Evolutionary conservation across 1,139 yeast genomes (phyloP).

Genomic region (Geotrichum carabidarum): DNA sequence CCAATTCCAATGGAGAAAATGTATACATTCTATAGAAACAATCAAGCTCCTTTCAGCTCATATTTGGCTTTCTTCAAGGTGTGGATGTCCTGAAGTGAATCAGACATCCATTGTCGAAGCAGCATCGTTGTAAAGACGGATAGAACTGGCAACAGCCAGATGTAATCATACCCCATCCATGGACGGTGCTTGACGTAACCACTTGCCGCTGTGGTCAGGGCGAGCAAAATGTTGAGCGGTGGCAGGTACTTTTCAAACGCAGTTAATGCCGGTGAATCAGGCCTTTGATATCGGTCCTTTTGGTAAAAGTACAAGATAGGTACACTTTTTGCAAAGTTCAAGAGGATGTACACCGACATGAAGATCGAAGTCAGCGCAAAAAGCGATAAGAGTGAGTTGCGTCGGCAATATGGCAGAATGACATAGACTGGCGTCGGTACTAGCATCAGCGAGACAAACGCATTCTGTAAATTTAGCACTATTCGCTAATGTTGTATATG

Average conservation of each 20-base stretch:
- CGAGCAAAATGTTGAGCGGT: conserved; percentile 24
- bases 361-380: conserved; percentile 30
- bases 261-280: conserved; percentile 18
- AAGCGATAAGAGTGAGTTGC: conserved; percentile 32
- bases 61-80: conserved; percentile 28
- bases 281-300: conserved; percentile 1
- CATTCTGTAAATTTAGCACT: conserved; percentile 17
- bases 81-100: conserved; percentile 27
- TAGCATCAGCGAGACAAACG: conserved; percentile 29
- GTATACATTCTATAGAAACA: not conserved
- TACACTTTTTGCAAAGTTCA: conserved; percentile 17
- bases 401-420: conserved; percentile 32
- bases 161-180: conserved; percentile 31
- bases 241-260: conserved; percentile 19
- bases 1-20: not conserved
- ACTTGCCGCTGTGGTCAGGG: conserved; percentile 24
- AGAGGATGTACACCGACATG: conserved; percentile 28
- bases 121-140: conserved; percentile 28
- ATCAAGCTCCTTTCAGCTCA: conserved; percentile 33
- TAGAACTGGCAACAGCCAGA: conserved; percentile 34
- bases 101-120: conserved; percentile 31
- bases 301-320: conserved; percentile 6
- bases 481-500: too few species aligned
- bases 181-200: conserved; percentile 31
- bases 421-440: conserved; percentile 36